Conservation (phyloP, 169 alveolate genomes). For the Perkinsus marinus region DNA sequence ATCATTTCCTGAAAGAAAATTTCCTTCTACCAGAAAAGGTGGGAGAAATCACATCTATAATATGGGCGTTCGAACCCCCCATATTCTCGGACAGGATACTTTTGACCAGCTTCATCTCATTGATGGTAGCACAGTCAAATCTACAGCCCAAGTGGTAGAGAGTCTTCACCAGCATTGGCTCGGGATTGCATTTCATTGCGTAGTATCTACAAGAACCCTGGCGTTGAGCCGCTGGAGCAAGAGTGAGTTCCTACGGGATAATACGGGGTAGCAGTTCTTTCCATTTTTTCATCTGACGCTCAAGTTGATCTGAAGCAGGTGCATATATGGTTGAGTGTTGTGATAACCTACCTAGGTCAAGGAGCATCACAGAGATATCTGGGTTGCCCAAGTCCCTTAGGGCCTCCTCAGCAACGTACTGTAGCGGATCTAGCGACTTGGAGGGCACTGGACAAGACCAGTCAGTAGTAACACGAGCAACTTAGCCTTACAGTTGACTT, state of each 20-base stretch:
- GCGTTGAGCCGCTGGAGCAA: neutral
- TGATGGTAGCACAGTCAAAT: slow-evolving; percentile 25
- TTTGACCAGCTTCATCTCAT: slow-evolving; percentile 13
- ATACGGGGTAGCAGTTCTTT: neutral
- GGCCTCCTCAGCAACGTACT: neutral
- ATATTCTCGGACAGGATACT: neutral
- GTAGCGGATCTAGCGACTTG: neutral
- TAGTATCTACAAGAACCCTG: neutral
- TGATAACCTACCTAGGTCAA: neutral
- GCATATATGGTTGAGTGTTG: no score
- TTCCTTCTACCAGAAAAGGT: neutral
- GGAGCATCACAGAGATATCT: neutral
- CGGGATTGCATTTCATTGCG: slow-evolving; percentile 32
- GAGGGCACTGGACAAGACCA: neutral
- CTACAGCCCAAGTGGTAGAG: slow-evolving; percentile 9
- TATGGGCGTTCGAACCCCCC: neutral
- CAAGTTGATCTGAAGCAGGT: neutral
- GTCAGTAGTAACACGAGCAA: neutral
- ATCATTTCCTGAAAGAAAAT: neutral
- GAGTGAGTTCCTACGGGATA: neutral
- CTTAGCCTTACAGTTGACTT: neutral
- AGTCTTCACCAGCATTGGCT: slow-evolving; percentile 9
- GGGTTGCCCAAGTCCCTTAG: neutral
- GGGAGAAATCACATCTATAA: neutral
- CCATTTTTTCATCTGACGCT: neutral